phyloP scores from a whole-genome alignment of 2,329 filamentous ascomycete species.

The Xylaria sp. region DNA sequence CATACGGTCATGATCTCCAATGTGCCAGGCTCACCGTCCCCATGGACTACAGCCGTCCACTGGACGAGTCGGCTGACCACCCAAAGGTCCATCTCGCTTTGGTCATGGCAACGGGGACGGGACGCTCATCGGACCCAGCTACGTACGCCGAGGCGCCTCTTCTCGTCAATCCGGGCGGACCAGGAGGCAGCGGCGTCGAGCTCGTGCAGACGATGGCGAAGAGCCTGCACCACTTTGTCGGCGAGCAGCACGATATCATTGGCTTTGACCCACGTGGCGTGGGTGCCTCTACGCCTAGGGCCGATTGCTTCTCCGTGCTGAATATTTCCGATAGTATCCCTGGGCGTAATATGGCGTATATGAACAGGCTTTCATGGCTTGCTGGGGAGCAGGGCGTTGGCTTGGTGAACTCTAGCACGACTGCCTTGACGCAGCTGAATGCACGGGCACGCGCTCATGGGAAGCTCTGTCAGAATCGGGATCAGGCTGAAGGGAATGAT shows the following conservation, averaged over 20 bases:
- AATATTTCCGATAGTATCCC: slow-evolving; percentile 22
- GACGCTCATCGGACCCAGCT: slow-evolving; percentile 28
- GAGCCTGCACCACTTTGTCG: slow-evolving; percentile 35
- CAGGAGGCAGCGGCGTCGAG: slow-evolving; percentile 38
- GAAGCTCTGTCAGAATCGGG: slow-evolving; percentile 31
- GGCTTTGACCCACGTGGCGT: slow-evolving; percentile 46
- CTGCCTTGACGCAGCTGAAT: slow-evolving; percentile 29
- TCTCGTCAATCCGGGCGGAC: slow-evolving; percentile 43
- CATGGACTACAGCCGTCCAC: slow-evolving; percentile 41
- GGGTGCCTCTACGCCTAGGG: slow-evolving; percentile 35
- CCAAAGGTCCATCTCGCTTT: slow-evolving; percentile 38
- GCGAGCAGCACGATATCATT: slow-evolving; percentile 39
- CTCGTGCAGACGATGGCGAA: slow-evolving; percentile 28
- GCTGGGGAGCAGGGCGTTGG: slow-evolving; percentile 30
- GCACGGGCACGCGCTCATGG: slow-evolving; percentile 30
- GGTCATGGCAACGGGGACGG: slow-evolving; percentile 31
- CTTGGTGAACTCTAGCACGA: slow-evolving; percentile 33
- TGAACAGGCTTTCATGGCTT: slow-evolving; percentile 34
- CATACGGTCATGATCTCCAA: slow-evolving; percentile 27
- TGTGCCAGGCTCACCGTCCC: slow-evolving; percentile 44
- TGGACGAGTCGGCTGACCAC: slow-evolving; percentile 32
- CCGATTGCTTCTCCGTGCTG: slow-evolving; percentile 36
- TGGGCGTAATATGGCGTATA: slow-evolving; percentile 27
- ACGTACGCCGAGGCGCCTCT: slow-evolving; percentile 37
- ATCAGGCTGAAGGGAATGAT: slow-evolving; percentile 26